Evolutionary conservation across 495 filamentous ascomycete genomes (phyloP).

Genomic region (Xylaria palmicola): DNA sequence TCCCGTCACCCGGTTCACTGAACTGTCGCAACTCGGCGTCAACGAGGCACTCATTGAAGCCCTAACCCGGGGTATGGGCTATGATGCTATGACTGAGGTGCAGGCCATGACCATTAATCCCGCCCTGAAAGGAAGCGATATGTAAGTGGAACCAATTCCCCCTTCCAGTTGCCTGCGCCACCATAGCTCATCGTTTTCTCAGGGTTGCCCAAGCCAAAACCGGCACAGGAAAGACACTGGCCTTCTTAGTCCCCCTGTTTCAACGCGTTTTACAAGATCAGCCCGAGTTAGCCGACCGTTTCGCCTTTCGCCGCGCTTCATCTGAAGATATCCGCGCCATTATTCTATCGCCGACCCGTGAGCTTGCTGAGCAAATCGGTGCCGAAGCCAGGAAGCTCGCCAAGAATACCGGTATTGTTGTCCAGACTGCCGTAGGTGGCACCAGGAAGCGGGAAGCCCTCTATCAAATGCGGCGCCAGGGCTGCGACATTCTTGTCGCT

Average conservation of each 20-base stretch:
- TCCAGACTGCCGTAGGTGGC: constrained; percentile 89
- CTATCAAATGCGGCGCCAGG: constrained; percentile 59
- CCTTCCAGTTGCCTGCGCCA: background rate
- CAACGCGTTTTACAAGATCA: constrained; percentile 67
- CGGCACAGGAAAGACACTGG: constrained; percentile 85
- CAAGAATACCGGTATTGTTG: constrained; percentile 62
- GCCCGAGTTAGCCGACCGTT: constrained; percentile 44
- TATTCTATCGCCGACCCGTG: constrained; percentile 90
- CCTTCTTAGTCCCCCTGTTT: constrained; percentile 74
- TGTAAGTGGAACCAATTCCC: constrained; percentile 55
- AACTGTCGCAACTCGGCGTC: constrained; percentile 64
- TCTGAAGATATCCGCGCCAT: constrained; percentile 78
- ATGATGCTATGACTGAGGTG: constrained; percentile 91
- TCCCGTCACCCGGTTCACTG: constrained; percentile 63
- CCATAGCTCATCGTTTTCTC: constrained; percentile 16
- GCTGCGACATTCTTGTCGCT: constrained; percentile 87
- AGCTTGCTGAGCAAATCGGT: constrained; percentile 93
- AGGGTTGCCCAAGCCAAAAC: constrained; percentile 89
- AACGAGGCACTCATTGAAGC: constrained; percentile 62
- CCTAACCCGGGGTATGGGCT: constrained; percentile 70
- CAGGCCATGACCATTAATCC: constrained; percentile 79
- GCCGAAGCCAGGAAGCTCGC: constrained; percentile 75
- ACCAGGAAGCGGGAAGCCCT: constrained; percentile 69
- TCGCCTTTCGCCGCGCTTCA: constrained; percentile 28
- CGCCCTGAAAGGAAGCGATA: constrained; percentile 72